Percentiles rank a stretch among this genome's conserved stretches.
phyloP scores from a whole-genome alignment of 2,329 filamentous ascomycete species.

The Fusarium humuli region DNA sequence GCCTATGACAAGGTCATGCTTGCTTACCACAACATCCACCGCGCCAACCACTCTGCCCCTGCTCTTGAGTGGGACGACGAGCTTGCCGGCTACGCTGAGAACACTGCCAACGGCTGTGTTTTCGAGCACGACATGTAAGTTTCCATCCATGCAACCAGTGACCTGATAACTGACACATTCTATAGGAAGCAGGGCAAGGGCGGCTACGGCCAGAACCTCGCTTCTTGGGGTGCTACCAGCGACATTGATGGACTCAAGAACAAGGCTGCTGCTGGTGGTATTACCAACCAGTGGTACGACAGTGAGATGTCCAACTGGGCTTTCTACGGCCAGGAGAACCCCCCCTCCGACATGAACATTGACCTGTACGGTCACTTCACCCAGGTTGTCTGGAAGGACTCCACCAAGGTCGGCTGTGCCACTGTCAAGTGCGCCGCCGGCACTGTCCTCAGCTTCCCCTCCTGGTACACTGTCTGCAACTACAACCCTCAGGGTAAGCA shows the following conservation, averaged over 20 bases:
- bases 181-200: conserved; percentile 66
- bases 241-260: conserved; percentile 56
- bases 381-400: conserved; percentile 57
- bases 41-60: conserved; percentile 79
- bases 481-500: conserved; percentile 78
- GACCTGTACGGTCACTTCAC: conserved; percentile 70
- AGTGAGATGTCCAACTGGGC: conserved; percentile 72
- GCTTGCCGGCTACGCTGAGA: conserved; percentile 72
- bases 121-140: conserved; percentile 83
- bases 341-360: conserved; percentile 72
- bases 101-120: conserved; percentile 73
- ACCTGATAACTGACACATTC: conserved; percentile 48
- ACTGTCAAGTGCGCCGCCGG: conserved; percentile 74
- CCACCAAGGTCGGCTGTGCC: conserved; percentile 63
- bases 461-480: conserved; percentile 91
- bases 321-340: conserved; percentile 68
- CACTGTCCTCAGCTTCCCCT: conserved; percentile 61
- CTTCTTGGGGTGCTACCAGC: conserved; percentile 65
- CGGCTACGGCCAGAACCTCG: conserved; percentile 93
- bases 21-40: conserved; percentile 87
- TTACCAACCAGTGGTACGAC: conserved; percentile 91
- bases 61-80: conserved; percentile 73
- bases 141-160: background rate
- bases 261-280: conserved; percentile 71
- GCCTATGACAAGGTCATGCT: conserved; percentile 60